Evolutionary conservation across 1,284 basidiomycete genomes (phyloP).

Genomic region (Trichosporon inkin): DNA sequence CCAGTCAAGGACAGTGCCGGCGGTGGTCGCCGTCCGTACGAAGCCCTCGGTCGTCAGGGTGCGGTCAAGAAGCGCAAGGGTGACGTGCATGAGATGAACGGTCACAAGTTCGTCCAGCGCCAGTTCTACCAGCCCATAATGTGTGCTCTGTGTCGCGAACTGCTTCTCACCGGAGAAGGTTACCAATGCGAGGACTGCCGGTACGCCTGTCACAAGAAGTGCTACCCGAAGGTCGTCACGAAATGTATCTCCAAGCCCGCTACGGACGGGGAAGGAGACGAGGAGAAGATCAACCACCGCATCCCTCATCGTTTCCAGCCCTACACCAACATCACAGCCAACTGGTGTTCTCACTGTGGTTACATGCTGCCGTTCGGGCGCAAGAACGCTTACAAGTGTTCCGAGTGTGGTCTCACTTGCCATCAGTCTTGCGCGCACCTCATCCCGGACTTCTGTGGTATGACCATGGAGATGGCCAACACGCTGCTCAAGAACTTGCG

Average conservation of each 20-base stretch:
- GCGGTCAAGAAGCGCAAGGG: slow-evolving; percentile 97
- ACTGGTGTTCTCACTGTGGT: slow-evolving; percentile 99
- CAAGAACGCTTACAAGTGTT: slow-evolving; percentile 92
- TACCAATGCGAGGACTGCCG: slow-evolving; percentile 99
- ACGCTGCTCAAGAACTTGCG: slow-evolving; percentile 83
- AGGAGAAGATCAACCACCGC: slow-evolving; percentile 98
- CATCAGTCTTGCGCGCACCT: slow-evolving; percentile 97
- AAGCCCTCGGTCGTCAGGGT: slow-evolving; percentile 95
- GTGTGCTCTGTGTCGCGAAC: slow-evolving; percentile 96
- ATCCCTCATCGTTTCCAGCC: slow-evolving; percentile 98
- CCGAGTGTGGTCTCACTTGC: slow-evolving; percentile 92
- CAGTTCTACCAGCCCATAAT: slow-evolving; percentile 99
- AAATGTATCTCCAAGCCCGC: slow-evolving; percentile 99
- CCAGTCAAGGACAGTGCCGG: slow-evolving; percentile 93
- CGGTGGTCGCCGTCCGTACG: slow-evolving; percentile 74
- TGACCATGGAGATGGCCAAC: slow-evolving; percentile 99
- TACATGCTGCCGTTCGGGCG: slow-evolving; percentile 95
- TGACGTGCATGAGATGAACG: slow-evolving; percentile 99
- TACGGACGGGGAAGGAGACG: slow-evolving; percentile 85
- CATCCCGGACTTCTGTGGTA: slow-evolving; percentile 98
- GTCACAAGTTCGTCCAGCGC: slow-evolving; percentile 93
- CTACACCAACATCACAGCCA: slow-evolving; percentile 93
- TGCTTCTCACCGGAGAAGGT: slow-evolving; percentile 92
- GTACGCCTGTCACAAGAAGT: slow-evolving; percentile 98
- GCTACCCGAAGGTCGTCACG: slow-evolving; percentile 97